Conservation (phyloP, 371 early-diverging fungal genomes). For the Zopfochytrium polystomum region DNA sequence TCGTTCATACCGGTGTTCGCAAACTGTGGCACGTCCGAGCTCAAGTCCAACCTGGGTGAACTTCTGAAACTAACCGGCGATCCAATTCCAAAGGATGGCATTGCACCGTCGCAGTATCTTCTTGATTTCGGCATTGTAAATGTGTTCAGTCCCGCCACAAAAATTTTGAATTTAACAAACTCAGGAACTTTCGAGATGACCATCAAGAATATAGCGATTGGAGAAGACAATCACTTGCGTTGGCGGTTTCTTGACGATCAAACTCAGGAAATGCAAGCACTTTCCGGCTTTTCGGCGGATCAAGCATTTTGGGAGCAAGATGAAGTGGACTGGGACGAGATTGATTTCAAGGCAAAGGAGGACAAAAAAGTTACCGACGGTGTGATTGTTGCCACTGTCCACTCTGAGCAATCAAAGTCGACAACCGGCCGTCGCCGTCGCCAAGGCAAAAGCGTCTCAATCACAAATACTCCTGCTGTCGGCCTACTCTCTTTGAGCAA, state of each 20-base stretch:
- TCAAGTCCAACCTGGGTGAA: constrained; percentile 33
- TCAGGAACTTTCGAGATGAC: constrained; percentile 42
- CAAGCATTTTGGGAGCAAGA: background rate
- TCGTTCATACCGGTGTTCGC: constrained; percentile 34
- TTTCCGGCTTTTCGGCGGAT: constrained; percentile 4
- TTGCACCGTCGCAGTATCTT: constrained; percentile 11
- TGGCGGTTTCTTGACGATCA: constrained; percentile 44
- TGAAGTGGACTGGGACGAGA: constrained; percentile 52
- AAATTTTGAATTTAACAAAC: constrained; percentile 34
- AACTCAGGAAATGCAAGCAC: background rate
- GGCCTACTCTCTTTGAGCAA: constrained; percentile 7
- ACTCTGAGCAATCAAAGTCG: no score
- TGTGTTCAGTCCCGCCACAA: constrained; percentile 22
- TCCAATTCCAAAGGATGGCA: background rate
- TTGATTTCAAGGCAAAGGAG: constrained; percentile 31
- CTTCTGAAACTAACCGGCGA: constrained; percentile 14
- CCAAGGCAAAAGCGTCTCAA: background rate
- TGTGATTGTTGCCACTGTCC: no score
- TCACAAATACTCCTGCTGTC: background rate
- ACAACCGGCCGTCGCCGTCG: background rate
- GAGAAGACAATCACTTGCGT: constrained; percentile 30
- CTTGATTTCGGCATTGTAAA: constrained; percentile 44
- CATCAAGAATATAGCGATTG: constrained; percentile 32
- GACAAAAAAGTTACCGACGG: constrained; percentile 12
- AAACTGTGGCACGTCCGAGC: constrained; percentile 27